These are phyloP conservation scores for Ploettnerulaceae sp. DNA, from an alignment of 2,329 filamentous ascomycete genomes.

Conservation along the genomic window DNA sequence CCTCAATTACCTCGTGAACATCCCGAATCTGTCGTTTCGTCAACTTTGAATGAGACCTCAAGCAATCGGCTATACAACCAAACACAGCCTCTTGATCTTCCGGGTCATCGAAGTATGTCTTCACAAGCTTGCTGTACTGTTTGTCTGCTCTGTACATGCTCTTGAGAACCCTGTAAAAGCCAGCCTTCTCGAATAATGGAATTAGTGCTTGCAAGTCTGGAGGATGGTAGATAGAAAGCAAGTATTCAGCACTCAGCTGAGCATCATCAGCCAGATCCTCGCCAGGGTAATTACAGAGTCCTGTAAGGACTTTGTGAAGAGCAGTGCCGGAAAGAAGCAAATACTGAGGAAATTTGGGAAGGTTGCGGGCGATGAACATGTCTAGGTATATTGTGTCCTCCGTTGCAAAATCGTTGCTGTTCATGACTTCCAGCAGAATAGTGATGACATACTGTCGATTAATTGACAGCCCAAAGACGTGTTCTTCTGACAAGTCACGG, in stretches of 20 bases:
- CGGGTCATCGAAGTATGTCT: conserved; percentile 79
- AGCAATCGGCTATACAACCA: conserved; percentile 69
- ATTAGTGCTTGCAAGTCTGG: conserved; percentile 74
- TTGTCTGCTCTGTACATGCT: conserved; percentile 76
- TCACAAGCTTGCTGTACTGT: conserved; percentile 72
- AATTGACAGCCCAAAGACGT: conserved; percentile 65
- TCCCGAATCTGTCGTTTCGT: conserved; percentile 67
- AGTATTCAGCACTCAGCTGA: conserved; percentile 93
- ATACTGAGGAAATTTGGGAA: conserved; percentile 96
- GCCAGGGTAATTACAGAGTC: conserved; percentile 80
- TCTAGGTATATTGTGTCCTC: conserved; percentile 91
- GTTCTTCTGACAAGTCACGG: conserved; percentile 55
- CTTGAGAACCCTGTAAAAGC: conserved; percentile 89
- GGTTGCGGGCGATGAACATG: conserved; percentile 95
- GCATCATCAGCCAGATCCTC: conserved; percentile 83
- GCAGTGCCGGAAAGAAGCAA: conserved; percentile 84
- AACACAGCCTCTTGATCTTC: conserved; percentile 74
- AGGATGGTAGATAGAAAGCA: conserved; percentile 89
- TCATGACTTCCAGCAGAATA: conserved; percentile 89
- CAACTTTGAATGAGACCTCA: conserved; percentile 60
- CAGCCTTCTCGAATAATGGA: conserved; percentile 69
- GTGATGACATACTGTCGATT: conserved; percentile 91
- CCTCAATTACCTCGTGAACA: conserved; percentile 57
- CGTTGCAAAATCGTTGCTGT: conserved; percentile 64
- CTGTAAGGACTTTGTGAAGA: conserved; percentile 72